A percentile compares a stretch with the other conserved stretches of the same genome.
Evolutionary conservation across 179 eudicot genomes (phyloP).

Genomic region (Vitellaria paradoxa): DNA sequence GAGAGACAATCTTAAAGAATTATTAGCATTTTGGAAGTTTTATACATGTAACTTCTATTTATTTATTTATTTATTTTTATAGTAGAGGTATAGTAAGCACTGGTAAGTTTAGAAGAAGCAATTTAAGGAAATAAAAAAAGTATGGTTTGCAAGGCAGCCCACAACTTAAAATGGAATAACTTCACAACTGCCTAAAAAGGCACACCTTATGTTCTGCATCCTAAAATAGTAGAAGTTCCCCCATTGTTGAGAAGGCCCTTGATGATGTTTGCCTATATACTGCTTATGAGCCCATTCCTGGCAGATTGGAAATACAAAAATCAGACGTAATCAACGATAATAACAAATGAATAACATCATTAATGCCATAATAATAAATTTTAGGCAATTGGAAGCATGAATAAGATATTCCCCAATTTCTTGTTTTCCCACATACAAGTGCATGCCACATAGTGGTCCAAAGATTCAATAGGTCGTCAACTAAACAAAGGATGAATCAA

Average conservation of each 20-base stretch:
- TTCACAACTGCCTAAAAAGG: background rate
- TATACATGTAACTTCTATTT: too few species aligned
- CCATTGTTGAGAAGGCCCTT: slow-evolving; percentile 99
- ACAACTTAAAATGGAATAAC: too few species aligned
- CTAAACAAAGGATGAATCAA: background rate
- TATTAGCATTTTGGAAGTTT: too few species aligned
- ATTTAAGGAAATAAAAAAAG: too few species aligned
- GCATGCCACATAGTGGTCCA: background rate
- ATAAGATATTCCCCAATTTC: background rate
- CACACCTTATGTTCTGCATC: slow-evolving; percentile 91
- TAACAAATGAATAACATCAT: background rate
- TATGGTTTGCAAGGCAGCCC: too few species aligned
- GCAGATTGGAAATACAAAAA: background rate
- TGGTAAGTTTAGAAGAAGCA: too few species aligned
- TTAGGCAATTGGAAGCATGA: background rate
- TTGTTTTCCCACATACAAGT: background rate
- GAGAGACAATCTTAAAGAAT: too few species aligned
- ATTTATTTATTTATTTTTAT: too few species aligned
- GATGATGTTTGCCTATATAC: slow-evolving; percentile 89
- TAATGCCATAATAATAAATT: background rate
- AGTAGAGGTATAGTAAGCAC: too few species aligned
- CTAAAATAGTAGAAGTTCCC: slow-evolving; percentile 97
- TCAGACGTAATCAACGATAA: background rate
- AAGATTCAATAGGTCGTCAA: slow-evolving; percentile 3
- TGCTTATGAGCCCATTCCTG: slow-evolving; percentile 99